These are phyloP conservation scores for Stemphylium lycopersici DNA, from an alignment of 2,329 filamentous ascomycete species.

Conservation along the genomic window DNA sequence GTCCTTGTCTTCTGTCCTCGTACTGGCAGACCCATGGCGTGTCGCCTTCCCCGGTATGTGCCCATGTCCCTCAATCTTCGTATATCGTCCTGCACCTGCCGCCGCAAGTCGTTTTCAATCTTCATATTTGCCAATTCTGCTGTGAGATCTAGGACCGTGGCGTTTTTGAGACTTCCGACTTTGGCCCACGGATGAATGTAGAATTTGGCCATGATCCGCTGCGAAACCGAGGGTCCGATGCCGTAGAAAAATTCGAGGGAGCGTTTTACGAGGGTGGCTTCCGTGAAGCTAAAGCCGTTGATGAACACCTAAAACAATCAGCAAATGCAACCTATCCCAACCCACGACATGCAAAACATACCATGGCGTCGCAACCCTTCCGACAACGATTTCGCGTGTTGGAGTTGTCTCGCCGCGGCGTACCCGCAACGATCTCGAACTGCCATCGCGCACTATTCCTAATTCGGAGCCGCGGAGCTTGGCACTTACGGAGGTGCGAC, in stretches of 20 bases:
- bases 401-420: constrained; percentile 14
- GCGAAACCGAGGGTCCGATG: constrained; percentile 53
- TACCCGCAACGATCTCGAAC: constrained; percentile 7
- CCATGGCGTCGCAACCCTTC: constrained; percentile 31
- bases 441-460: constrained; percentile 11
- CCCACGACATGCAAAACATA: constrained; percentile 14
- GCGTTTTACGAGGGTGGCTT: constrained; percentile 82
- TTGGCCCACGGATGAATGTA: constrained; percentile 84
- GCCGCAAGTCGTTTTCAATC: constrained; percentile 85
- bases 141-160: constrained; percentile 80
- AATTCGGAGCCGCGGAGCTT: constrained; percentile 2
- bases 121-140: constrained; percentile 89
- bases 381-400: constrained; percentile 24
- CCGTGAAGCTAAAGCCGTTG: constrained; percentile 83
- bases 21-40: constrained; percentile 91
- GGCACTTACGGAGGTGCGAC: constrained; percentile 15
- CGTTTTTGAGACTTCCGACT: constrained; percentile 74
- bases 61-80: constrained; percentile 87
- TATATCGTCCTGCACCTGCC: constrained; percentile 84
- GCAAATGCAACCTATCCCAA: constrained; percentile 16
- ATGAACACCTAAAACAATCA: constrained; percentile 72
- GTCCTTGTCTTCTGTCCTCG: constrained; percentile 86
- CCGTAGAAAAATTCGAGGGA: constrained; percentile 62
- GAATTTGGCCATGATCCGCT: constrained; percentile 83
- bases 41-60: constrained; percentile 83